phyloP scores from a whole-genome alignment of 768 basidiomycete genomes.

The Cyclocybe aegerita region DNA sequence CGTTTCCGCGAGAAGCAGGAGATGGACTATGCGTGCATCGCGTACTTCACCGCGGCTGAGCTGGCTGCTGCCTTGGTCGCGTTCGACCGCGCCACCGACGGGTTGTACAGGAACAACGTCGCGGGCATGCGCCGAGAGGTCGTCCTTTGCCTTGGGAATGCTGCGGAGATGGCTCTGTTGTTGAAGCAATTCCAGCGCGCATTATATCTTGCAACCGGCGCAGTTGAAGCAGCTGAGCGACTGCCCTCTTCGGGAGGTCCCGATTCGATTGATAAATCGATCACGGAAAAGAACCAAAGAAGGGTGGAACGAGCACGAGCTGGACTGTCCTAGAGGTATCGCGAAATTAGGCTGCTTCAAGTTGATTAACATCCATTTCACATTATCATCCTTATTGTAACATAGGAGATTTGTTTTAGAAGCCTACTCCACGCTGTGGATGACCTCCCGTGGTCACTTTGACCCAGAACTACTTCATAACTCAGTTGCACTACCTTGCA shows the following conservation, averaged over 20 bases:
- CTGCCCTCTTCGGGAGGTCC: constrained; percentile 7
- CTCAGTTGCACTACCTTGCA: too few species aligned
- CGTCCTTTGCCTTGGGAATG: constrained; percentile 31
- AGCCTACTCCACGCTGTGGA: too few species aligned
- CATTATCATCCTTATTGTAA: too few species aligned
- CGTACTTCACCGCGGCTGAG: constrained; percentile 28
- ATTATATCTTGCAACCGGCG: constrained; percentile 22
- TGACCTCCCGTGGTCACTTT: too few species aligned
- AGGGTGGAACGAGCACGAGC: constrained; percentile 9
- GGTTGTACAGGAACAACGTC: constrained; percentile 17
- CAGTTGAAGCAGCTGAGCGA: constrained; percentile 18
- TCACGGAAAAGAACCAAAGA: constrained; percentile 22
- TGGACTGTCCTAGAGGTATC: too few species aligned
- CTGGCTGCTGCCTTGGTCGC: constrained; percentile 29
- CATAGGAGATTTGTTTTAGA: too few species aligned
- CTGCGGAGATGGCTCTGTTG: constrained; percentile 33
- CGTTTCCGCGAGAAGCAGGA: constrained; percentile 13
- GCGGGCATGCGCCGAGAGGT: constrained; percentile 25
- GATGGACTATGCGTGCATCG: constrained; percentile 18
- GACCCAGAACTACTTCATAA: too few species aligned
- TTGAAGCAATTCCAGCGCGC: constrained; percentile 17
- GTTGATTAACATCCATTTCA: too few species aligned
- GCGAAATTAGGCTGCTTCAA: too few species aligned
- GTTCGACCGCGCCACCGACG: constrained; percentile 27
- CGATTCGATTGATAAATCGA: constrained; percentile 11